Percentiles rank a stretch among this genome's conserved stretches.
Conservation (phyloP, 2,329 filamentous ascomycete genomes). For the Salinomyces thailandicus region DNA sequence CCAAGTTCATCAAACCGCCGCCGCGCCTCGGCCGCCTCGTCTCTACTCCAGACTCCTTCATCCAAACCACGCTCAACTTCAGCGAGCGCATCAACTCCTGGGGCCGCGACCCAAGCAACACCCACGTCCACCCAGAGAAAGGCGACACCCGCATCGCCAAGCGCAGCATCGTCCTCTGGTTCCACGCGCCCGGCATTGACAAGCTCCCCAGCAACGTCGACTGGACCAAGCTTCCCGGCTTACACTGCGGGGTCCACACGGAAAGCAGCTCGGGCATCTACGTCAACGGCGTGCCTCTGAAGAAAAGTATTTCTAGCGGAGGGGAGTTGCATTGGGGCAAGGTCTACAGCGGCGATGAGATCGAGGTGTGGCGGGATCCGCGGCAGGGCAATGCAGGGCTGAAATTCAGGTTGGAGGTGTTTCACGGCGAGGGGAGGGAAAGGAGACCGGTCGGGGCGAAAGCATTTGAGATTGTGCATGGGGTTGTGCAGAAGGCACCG, state of each 20-base stretch:
- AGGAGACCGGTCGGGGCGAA: slow-evolving; percentile 6
- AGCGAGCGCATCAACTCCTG: slow-evolving; percentile 61
- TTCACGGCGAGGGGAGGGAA: slow-evolving; percentile 27
- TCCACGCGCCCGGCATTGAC: slow-evolving; percentile 61
- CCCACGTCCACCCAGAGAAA: slow-evolving; percentile 51
- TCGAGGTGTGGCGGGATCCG: slow-evolving; percentile 57
- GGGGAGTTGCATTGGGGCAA: slow-evolving; percentile 50
- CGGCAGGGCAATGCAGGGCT: slow-evolving; percentile 24
- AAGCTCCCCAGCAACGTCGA: slow-evolving; percentile 40
- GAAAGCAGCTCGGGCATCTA: slow-evolving; percentile 66
- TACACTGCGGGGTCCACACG: slow-evolving; percentile 65
- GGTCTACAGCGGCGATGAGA: slow-evolving; percentile 64
- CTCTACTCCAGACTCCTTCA: slow-evolving; percentile 54
- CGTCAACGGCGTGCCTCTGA: slow-evolving; percentile 63
- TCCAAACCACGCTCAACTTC: slow-evolving; percentile 55
- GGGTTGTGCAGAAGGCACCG: neutral
- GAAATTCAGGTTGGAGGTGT: slow-evolving; percentile 36
- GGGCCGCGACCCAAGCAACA: slow-evolving; percentile 63
- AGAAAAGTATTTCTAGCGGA: slow-evolving; percentile 37
- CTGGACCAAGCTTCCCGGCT: slow-evolving; percentile 42
- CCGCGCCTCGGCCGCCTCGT: slow-evolving; percentile 53
- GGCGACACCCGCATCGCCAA: slow-evolving; percentile 67
- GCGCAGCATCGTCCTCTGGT: slow-evolving; percentile 65
- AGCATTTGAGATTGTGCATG: neutral
- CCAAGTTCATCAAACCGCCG: slow-evolving; percentile 28